Base-by-base conservation (phyloP, 345 rosid species). In the Corymbia maculata region DNA sequence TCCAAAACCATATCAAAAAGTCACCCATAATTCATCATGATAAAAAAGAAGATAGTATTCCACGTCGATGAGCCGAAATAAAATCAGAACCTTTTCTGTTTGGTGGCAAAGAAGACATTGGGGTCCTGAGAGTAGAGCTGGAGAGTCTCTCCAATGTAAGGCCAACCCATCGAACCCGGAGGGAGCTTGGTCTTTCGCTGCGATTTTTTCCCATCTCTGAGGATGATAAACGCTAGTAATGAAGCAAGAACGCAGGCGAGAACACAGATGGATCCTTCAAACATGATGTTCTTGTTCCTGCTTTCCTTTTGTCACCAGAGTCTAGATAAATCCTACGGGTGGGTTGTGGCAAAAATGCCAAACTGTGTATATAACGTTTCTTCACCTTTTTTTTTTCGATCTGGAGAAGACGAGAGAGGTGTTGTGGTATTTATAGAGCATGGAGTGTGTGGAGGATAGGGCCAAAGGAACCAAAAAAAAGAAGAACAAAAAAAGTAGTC, bases 121-220 rank as follows among this genome's bases (percentile, higher is more conserved):
- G 97, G 97, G 92, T 95, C 95, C 86, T 91, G 93, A 85, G 96
- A 94, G 89, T 95, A 95, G 89, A 94, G 95, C 87, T 93, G 95
- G 28, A 94, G 94, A 51, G 97, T 95, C 88, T 95, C 95, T 86
- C 97, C 97, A 51, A 94, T 91, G 89, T 91, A 89, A 89, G 96
- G 96, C 95, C 95, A 95, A 26, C 97, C 97, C 97, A 95, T 90
- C 89, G 96, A 93, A 59, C 97, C 97, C 1, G 97, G 96, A 89
- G 95, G 97, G 64, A 94, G 96, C 24, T 57, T 82, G 86, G 84
- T 42, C 84, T 75, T 75, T 19, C 84, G 84, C 84, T 19, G 49
- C 28, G 14, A 44, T 86, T 87, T 90, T 86, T 87, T 88, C 36
- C n/a, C 26, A 61, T 44, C 86, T 68, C 90, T 91, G 86, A 88